Conservation (phyloP, 2,329 filamentous ascomycete genomes). For the Emmonsiellopsis sp. region DNA sequence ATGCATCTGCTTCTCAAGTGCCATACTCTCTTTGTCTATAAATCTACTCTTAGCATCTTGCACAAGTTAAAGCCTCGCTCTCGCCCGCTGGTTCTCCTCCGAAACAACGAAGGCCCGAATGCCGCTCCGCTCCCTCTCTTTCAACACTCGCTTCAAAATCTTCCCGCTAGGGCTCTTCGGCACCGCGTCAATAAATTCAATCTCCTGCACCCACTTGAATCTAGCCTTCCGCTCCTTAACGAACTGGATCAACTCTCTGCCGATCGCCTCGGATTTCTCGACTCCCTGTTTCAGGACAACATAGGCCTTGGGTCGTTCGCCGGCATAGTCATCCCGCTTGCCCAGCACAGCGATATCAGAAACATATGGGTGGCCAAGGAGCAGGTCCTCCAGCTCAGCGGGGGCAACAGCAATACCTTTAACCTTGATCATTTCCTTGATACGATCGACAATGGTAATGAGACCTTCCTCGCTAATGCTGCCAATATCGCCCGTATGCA, state of each 20-base stretch:
- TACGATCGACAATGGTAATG: constrained; percentile 40
- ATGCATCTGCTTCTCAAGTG: neutral
- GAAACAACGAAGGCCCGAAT: neutral
- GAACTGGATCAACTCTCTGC: neutral
- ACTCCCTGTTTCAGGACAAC: constrained; percentile 3
- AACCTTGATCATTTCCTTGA: constrained; percentile 48
- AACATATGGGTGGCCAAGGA: constrained; percentile 40
- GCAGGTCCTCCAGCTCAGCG: constrained; percentile 40
- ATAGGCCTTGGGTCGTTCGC: constrained; percentile 2
- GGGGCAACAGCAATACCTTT: constrained; percentile 45
- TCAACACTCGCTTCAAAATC: constrained; percentile 53
- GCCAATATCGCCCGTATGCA: constrained; percentile 47
- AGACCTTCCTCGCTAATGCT: constrained; percentile 28
- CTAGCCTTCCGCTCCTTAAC: constrained; percentile 2
- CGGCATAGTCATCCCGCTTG: constrained; percentile 15
- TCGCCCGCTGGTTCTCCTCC: neutral
- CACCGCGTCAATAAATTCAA: constrained; percentile 22
- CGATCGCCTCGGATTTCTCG: neutral
- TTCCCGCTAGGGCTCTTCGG: constrained; percentile 63
- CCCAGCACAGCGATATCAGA: constrained; percentile 42
- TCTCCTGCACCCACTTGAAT: constrained; percentile 4
- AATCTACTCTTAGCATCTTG: neutral
- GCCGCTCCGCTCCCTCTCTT: constrained; percentile 31
- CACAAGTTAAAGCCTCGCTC: neutral
- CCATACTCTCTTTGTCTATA: neutral